These are phyloP conservation scores for Beauveria caledonica DNA, from an alignment of 2,329 filamentous ascomycete species.

Conservation along the genomic window DNA sequence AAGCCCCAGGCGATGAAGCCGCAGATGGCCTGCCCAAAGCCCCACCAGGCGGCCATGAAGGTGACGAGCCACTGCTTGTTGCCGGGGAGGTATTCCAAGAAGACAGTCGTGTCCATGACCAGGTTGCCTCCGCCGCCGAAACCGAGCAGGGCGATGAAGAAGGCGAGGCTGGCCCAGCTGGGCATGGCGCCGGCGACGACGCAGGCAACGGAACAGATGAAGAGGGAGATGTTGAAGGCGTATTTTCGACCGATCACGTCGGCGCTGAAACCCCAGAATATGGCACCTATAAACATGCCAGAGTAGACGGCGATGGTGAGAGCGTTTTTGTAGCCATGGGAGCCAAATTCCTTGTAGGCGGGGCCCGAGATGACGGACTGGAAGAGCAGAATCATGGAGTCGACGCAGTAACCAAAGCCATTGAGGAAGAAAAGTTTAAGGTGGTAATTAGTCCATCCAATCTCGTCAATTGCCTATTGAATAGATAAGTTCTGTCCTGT, in stretches of 20 bases:
- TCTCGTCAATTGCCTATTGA: constrained; percentile 43
- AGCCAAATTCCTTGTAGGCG: constrained; percentile 51
- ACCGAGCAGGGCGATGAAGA: constrained; percentile 54
- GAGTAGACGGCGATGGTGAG: constrained; percentile 55
- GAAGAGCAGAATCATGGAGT: constrained; percentile 41
- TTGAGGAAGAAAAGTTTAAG: constrained; percentile 54
- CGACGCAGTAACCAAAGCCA: constrained; percentile 48
- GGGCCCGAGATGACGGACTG: constrained; percentile 54
- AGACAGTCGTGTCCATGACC: constrained; percentile 43
- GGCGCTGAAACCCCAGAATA: constrained; percentile 61
- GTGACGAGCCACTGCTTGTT: constrained; percentile 40
- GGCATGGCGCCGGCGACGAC: constrained; percentile 60
- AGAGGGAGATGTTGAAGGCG: constrained; percentile 60
- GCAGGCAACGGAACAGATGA: constrained; percentile 48
- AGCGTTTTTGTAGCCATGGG: constrained; percentile 44
- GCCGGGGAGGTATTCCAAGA: constrained; percentile 42
- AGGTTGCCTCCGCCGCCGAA: constrained; percentile 51
- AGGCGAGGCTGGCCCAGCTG: constrained; percentile 55
- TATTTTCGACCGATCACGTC: constrained; percentile 61
- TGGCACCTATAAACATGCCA: constrained; percentile 45
- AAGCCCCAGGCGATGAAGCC: constrained; percentile 38
- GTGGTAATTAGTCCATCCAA: constrained; percentile 53
- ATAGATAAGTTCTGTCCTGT: not conserved
- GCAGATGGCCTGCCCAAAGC: constrained; percentile 40
- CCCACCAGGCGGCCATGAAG: constrained; percentile 41